Base-by-base conservation (phyloP, 495 filamentous ascomycete genomes). In the Aspergillus kassunensis region DNA sequence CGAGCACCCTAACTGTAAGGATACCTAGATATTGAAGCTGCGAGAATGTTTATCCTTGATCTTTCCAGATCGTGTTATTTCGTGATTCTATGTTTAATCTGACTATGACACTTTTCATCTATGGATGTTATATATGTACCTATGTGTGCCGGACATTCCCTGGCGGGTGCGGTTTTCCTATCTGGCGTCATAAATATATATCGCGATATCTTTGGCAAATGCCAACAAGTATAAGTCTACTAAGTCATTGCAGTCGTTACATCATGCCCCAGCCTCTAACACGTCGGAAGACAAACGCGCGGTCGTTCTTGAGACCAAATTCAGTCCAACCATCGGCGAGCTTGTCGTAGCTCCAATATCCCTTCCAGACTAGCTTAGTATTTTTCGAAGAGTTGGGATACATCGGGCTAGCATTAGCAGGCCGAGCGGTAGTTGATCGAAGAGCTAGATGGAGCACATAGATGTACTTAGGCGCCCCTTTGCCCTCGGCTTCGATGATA, bases 281-380 rank as follows among this genome's bases (percentile, higher is more conserved):
- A 27, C 93, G 74, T 56, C 89, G 90, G 68, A 90, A 98, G 56
- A 89, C 87, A 70, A 86, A 97, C 1, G 90, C 79, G 62, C 88
- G 86, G 62, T 90, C 86, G 66, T 96, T 89, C 65, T 83, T 87
- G 54, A 92, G 69, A 15, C 79, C 75, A 69, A 97, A 97, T 68
- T 89, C 86, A 0, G 79, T 89, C 86, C 90, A 89, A 66, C 96
- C 91, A 62, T 92, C 90, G 16, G 91, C 92, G 57, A 95, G 69
- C 59, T 76, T 78, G 61, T 96, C 95, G 58, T 93, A 95, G 68
- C 84, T 91, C 86, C 89, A 96, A 68, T 87, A 96, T 0, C 89
- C 88, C 64, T 86, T 85, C 95, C 95, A 97, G 0, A 70, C 69
- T 29, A 99, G 65, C 70, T 92, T 96, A 41, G 89, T 95, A 51